Percentiles rank a stretch among this genome's conserved stretches.
These are phyloP conservation scores for Pestalotiopsis fici DNA, from an alignment of 2,329 filamentous ascomycete genomes.

Conservation along the genomic window DNA sequence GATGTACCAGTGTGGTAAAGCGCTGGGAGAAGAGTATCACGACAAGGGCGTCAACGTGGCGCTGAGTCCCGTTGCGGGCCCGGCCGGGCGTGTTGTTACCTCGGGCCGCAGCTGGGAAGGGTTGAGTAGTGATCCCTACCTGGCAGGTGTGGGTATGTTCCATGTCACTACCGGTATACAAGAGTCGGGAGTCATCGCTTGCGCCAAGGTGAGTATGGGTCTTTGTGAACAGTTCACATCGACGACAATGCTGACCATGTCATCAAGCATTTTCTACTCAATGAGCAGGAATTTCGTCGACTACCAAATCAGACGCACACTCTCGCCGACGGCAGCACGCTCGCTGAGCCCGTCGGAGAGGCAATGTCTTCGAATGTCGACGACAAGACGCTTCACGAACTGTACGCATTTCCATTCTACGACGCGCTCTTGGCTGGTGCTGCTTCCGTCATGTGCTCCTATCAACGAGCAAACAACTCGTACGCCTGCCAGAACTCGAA, in stretches of 20 bases:
- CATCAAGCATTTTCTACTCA: slow-evolving; percentile 39
- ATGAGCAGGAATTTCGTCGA: slow-evolving; percentile 11
- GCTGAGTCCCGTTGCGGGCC: slow-evolving; percentile 78
- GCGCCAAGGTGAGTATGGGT: slow-evolving; percentile 17
- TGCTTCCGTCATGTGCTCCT: slow-evolving; percentile 75
- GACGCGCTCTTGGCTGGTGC: slow-evolving; percentile 77
- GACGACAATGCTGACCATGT: slow-evolving; percentile 16
- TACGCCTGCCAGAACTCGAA: slow-evolving; percentile 77
- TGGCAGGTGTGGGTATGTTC: slow-evolving; percentile 75
- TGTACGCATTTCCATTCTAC: slow-evolving; percentile 87
- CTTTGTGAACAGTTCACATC: no score
- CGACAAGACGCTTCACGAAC: slow-evolving; percentile 56
- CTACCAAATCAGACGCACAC: neutral
- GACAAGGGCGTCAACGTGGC: slow-evolving; percentile 69
- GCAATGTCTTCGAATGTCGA: slow-evolving; percentile 13
- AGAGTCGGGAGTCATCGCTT: slow-evolving; percentile 50
- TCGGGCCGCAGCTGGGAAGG: slow-evolving; percentile 89
- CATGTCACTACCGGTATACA: slow-evolving; percentile 72
- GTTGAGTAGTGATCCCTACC: slow-evolving; percentile 79
- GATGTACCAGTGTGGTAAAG: slow-evolving; percentile 77
- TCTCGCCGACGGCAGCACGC: no score
- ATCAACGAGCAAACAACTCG: slow-evolving; percentile 73
- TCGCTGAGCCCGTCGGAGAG: neutral
- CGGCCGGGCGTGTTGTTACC: slow-evolving; percentile 76
- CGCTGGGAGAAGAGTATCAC: slow-evolving; percentile 70